phyloP scores from a whole-genome alignment of 1,284 basidiomycete genomes.

The Pseudozyma sp. region DNA sequence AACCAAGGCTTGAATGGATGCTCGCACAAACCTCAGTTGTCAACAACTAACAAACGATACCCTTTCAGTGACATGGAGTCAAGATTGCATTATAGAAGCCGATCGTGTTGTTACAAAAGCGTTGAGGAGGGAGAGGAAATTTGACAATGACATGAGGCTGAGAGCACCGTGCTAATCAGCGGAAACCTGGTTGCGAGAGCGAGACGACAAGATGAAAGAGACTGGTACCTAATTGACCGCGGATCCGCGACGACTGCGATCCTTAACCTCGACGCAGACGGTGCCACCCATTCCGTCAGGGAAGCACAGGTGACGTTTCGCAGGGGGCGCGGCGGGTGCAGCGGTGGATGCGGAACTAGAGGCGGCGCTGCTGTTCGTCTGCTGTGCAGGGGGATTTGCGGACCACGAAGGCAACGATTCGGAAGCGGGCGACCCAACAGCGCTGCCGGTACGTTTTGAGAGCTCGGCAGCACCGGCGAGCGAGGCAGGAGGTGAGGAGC shows the following conservation, averaged over 20 bases:
- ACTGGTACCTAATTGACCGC: conserved; percentile 19
- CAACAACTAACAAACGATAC: neutral
- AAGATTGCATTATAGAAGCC: conserved; percentile 1
- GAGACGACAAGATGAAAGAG: neutral
- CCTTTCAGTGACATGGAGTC: neutral
- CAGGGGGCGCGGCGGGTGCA: conserved; percentile 5
- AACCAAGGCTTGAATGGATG: neutral
- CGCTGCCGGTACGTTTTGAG: conserved; percentile 15
- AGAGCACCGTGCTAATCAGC: neutral
- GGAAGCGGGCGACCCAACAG: conserved; percentile 20
- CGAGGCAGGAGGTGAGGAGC: conserved; percentile 30
- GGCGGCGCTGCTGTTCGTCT: conserved; percentile 2
- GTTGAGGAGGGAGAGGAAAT: conserved; percentile 1
- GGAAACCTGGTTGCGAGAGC: neutral
- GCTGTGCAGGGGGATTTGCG: neutral
- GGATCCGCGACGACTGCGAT: conserved; percentile 41
- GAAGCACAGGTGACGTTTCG: conserved; percentile 45
- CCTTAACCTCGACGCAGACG: conserved; percentile 45
- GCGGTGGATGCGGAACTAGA: neutral
- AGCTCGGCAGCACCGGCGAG: conserved; percentile 15
- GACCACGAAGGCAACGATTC: conserved; percentile 14
- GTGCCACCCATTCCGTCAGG: conserved; percentile 50
- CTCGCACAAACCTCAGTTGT: neutral
- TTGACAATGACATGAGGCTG: no score
- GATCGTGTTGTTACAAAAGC: conserved; percentile 18